These are phyloP conservation scores for Colletotrichum kahawae DNA, from an alignment of 2,329 filamentous ascomycete species.

Conservation along the genomic window DNA sequence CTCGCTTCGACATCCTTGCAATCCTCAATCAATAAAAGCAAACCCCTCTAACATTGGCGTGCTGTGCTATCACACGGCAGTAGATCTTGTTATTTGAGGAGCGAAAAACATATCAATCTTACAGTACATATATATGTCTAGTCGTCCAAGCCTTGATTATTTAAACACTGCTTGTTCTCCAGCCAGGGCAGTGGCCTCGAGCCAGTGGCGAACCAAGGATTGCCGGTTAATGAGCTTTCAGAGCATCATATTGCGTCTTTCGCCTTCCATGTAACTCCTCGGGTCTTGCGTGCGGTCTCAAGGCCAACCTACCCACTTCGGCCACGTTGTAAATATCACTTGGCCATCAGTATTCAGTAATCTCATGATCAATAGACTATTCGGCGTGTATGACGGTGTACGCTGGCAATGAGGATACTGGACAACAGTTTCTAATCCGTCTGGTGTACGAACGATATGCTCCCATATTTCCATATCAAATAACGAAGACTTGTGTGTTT, in stretches of 20 bases:
- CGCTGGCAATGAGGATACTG: background rate
- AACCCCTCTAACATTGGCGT: background rate
- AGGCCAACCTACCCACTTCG: background rate
- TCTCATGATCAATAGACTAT: fast-evolving
- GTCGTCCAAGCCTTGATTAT: background rate
- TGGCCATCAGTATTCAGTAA: too few relatives aligned
- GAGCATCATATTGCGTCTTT: background rate
- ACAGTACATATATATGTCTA: fast-evolving
- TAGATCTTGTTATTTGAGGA: background rate
- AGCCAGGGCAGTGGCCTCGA: background rate
- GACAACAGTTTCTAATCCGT: background rate
- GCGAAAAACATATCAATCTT: background rate
- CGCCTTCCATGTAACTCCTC: too few relatives aligned
- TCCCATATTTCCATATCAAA: too few relatives aligned
- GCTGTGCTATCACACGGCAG: background rate
- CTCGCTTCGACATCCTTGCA: background rate
- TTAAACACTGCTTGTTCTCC: background rate
- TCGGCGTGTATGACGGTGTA: background rate
- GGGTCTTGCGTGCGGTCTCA: background rate
- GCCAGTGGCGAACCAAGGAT: background rate
- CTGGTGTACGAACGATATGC: too few relatives aligned
- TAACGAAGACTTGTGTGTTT: background rate
- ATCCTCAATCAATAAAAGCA: background rate
- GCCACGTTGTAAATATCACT: fast-evolving
- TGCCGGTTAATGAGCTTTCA: background rate